phyloP scores from a whole-genome alignment of 306 rosid genomes.

The Vicia villosa region DNA sequence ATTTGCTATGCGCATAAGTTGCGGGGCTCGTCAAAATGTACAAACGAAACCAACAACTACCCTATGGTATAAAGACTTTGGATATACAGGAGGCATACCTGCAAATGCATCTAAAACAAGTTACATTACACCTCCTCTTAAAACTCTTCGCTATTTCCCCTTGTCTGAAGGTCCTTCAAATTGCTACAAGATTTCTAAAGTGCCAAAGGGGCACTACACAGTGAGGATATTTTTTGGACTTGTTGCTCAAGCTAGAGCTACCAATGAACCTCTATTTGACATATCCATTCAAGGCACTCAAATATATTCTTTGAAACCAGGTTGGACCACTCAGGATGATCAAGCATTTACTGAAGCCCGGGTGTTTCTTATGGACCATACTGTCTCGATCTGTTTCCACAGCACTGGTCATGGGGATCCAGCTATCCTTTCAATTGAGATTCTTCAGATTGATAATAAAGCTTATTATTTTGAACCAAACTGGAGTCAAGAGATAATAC shows the following conservation, averaged over 20 bases:
- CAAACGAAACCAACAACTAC: constrained; percentile 75
- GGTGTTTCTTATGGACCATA: constrained; percentile 63
- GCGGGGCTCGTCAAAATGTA: constrained; percentile 79
- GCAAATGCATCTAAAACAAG: constrained; percentile 69
- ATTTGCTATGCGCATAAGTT: constrained; percentile 82
- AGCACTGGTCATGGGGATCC: constrained; percentile 99
- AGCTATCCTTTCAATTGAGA: constrained; percentile 87
- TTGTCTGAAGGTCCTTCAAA: constrained; percentile 80
- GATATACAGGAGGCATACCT: constrained; percentile 88
- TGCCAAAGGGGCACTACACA: constrained; percentile 83
- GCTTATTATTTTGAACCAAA: constrained; percentile 66
- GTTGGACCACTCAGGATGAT: constrained; percentile 82
- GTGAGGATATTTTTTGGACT: constrained; percentile 85
- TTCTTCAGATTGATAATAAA: constrained; percentile 77
- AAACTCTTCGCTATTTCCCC: constrained; percentile 81
- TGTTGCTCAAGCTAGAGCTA: constrained; percentile 50
- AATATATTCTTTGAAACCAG: constrained; percentile 74
- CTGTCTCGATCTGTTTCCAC: constrained; percentile 88
- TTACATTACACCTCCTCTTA: constrained; percentile 73
- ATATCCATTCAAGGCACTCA: constrained; percentile 90
- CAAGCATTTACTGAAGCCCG: constrained; percentile 73
- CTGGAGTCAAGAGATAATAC: constrained; percentile 61
- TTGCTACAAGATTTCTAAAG: constrained; percentile 71
- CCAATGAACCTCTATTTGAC: constrained; percentile 79
- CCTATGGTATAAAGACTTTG: constrained; percentile 83